Percentiles rank a stretch among this genome's conserved stretches.
Conservation (phyloP, 169 alveolate species). For the Cryptosporidium tyzzeri region DNA sequence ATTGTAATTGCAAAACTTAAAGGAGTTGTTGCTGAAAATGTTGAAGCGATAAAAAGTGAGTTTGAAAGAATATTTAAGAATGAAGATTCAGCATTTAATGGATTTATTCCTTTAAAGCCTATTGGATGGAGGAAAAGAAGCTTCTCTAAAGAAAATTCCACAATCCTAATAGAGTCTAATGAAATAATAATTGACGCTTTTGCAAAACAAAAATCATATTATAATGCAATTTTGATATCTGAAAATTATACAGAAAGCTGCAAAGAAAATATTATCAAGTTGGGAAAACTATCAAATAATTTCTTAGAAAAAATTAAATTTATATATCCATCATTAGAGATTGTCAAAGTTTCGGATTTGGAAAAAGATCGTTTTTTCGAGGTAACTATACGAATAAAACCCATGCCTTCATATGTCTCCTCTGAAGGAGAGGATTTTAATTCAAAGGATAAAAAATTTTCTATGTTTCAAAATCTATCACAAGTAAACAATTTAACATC, state of each 20-base stretch:
- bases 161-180: constrained; percentile 17
- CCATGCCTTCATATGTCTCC: constrained; percentile 68
- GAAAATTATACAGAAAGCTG: constrained; percentile 18
- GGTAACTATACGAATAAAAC: constrained; percentile 46
- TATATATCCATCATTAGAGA: constrained; percentile 34
- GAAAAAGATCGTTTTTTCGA: constrained; percentile 37
- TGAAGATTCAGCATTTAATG: not conserved
- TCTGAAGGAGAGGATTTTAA: constrained; percentile 66
- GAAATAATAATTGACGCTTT: not conserved
- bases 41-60: constrained; percentile 27
- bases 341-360: constrained; percentile 36
- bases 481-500: constrained; percentile 8
- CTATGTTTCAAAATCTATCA: not conserved
- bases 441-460: not conserved
- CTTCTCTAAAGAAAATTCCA: not conserved
- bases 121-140: constrained; percentile 71
- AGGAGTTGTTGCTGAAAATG: constrained; percentile 14
- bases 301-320: constrained; percentile 28
- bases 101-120: constrained; percentile 37
- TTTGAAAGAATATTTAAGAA: constrained; percentile 3
- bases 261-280: constrained; percentile 8
- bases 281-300: constrained; percentile 17
- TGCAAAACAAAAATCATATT: not conserved
- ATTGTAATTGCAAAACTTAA: constrained; percentile 51
- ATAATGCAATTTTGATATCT: constrained; percentile 46